Conservation (phyloP, 2,329 filamentous ascomycete species). For the Diaporthe citriasiana region DNA sequence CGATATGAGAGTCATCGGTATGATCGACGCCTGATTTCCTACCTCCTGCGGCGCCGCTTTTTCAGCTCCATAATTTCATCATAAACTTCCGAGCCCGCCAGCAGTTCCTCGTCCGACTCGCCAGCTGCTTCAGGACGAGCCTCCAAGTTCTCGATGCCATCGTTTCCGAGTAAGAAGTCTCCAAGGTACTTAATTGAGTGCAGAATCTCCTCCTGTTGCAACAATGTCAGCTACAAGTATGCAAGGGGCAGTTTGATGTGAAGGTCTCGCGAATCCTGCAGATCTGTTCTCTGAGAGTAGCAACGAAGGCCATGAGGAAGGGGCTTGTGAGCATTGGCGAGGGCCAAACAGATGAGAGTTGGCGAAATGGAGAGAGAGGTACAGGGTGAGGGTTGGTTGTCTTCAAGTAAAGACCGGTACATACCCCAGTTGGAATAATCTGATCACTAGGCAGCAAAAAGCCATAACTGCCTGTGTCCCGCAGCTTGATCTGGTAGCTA, state of each 20-base stretch:
- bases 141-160: constrained; percentile 69
- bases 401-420: neutral
- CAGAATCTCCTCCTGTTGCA: constrained; percentile 77
- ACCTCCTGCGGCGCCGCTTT: constrained; percentile 35
- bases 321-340: too few relatives aligned
- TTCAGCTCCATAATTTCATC: constrained; percentile 41
- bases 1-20: neutral
- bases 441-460: constrained; percentile 90
- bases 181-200: constrained; percentile 88
- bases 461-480: constrained; percentile 94
- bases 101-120: constrained; percentile 41
- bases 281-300: too few relatives aligned
- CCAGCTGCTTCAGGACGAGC: constrained; percentile 45
- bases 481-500: constrained; percentile 93
- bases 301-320: too few relatives aligned
- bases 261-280: neutral
- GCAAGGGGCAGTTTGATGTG: neutral
- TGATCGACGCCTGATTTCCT: neutral
- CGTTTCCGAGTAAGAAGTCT: constrained; percentile 80
- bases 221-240: neutral
- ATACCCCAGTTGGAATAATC: constrained; percentile 83
- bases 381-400: neutral
- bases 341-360: too few relatives aligned
- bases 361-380: too few relatives aligned
- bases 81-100: constrained; percentile 33